Evolutionary conservation across 805 yeast genomes (phyloP), one percentile per base, ranked within the genome.

Genomic region (Starmerella gropengiesseri): DNA sequence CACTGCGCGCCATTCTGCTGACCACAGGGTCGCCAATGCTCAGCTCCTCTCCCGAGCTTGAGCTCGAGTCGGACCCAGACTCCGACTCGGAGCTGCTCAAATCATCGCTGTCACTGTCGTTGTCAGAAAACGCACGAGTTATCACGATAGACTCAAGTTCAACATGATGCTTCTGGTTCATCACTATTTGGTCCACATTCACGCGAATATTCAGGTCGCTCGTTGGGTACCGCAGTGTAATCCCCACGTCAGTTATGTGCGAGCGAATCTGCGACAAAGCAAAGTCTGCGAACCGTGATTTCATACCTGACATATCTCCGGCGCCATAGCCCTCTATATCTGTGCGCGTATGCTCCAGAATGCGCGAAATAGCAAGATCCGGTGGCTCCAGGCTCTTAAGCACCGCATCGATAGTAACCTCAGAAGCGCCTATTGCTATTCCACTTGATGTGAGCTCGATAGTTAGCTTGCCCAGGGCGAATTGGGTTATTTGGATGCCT

Each of bases 391-490:
- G 18, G 11, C 38, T 25, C 12, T 35, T 29, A 17, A 55, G 13
- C 5, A 28, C 13, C 7, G 47, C 55, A 0, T 70, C 67, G n/a
- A 77, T 52, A 9, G 70, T 69, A 18, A 84, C 78, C 5, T 93
- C 93, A 18, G 76, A 71, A 29, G 49, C 55, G 0, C 69, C 67
- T 13, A 77, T 52, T 8, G 71, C 70, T 18, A 84, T 77, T 5
- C 93, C 93, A 18, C 75, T 70, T 27, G 82, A 74, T 2, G 78
- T 75, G 16, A 85, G 71, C 20, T 68, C 68, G 9, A 85, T 60
- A 20, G 71, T 73, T 38, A 83, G 62, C 25, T 64, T 64, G 9
- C 69, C 68, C 3, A 83, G 63, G 22, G 64, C 66, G 0, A 93
- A 94, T 53, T 70, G 70, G 32, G 86, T 61, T 4, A 83, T 59